Evolutionary conservation across 2,329 filamentous ascomycete species (phyloP).

Genomic region (Ophioceras dolichostomum): DNA sequence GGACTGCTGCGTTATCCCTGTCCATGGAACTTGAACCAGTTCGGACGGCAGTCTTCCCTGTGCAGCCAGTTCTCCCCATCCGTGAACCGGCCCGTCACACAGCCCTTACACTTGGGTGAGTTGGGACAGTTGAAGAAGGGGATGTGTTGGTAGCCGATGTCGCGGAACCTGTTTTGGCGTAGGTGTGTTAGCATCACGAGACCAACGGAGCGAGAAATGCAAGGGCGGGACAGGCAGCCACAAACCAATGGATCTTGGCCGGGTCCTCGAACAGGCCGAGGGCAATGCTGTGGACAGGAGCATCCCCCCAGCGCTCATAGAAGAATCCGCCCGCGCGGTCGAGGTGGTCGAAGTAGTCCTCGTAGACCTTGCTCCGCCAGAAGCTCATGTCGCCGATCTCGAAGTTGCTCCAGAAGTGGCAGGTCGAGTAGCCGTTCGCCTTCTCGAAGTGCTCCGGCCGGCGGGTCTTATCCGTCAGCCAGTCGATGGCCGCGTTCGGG

Average conservation of each 20-base stretch:
- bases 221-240: constrained; percentile 6
- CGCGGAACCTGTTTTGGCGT: constrained; percentile 65
- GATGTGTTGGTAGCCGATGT: constrained; percentile 97
- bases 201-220: constrained; percentile 1
- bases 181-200: constrained; percentile 3
- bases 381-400: constrained; percentile 91
- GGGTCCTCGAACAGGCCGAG: constrained; percentile 85
- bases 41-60: constrained; percentile 85
- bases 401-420: constrained; percentile 99
- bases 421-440: constrained; percentile 91
- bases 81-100: constrained; percentile 75
- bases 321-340: constrained; percentile 95
- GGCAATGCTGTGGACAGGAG: constrained; percentile 90
- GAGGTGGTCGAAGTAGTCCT: constrained; percentile 92
- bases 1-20: constrained; percentile 62
- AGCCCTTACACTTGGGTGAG: constrained; percentile 83
- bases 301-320: constrained; percentile 97
- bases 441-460: constrained; percentile 69
- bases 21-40: constrained; percentile 94
- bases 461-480: constrained; percentile 67
- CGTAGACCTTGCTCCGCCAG: constrained; percentile 81
- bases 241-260: constrained; percentile 84
- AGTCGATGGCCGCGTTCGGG: constrained; percentile 73
- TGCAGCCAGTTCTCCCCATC: constrained; percentile 78
- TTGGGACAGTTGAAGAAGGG: constrained; percentile 99